A percentile compares a stretch with the other conserved stretches of the same genome.
Conservation (phyloP, 768 basidiomycete species). For the Astraeus odoratus region DNA sequence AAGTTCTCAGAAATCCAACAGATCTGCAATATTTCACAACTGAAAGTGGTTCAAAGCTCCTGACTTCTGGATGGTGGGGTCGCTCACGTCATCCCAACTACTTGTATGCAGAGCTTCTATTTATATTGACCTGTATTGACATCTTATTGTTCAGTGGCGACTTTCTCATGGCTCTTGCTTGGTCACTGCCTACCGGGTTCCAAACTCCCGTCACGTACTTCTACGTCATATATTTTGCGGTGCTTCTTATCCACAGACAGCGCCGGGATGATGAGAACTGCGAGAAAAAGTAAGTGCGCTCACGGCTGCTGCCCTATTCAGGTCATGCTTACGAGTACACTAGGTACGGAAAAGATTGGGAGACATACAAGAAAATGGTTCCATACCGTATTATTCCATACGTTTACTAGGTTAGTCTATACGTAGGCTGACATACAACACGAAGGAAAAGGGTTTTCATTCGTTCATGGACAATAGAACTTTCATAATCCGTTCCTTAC, state of each 20-base stretch:
- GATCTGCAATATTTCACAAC: slow-evolving; percentile 78
- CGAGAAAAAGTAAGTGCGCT: slow-evolving; percentile 78
- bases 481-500: slow-evolving; percentile 61
- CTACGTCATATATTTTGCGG: slow-evolving; percentile 82
- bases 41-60: slow-evolving; percentile 77
- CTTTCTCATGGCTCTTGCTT: slow-evolving; percentile 82
- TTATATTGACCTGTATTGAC: not conserved
- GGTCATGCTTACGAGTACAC: slow-evolving; percentile 74
- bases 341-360: slow-evolving; percentile 94
- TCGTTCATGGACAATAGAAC: slow-evolving; percentile 32
- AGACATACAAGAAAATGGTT: slow-evolving; percentile 80
- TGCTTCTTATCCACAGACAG: slow-evolving; percentile 88
- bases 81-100: slow-evolving; percentile 90
- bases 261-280: slow-evolving; percentile 89
- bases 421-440: not conserved
- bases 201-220: slow-evolving; percentile 93
- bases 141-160: slow-evolving; percentile 50
- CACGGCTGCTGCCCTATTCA: slow-evolving; percentile 89
- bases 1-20: slow-evolving; percentile 24
- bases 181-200: slow-evolving; percentile 92
- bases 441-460: not conserved
- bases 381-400: slow-evolving; percentile 84
- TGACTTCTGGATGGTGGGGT: slow-evolving; percentile 98
- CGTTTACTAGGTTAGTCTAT: slow-evolving; percentile 43
- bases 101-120: slow-evolving; percentile 38